Conservation (phyloP, 768 basidiomycete genomes). For the Omphalotus guepiniiformis region DNA sequence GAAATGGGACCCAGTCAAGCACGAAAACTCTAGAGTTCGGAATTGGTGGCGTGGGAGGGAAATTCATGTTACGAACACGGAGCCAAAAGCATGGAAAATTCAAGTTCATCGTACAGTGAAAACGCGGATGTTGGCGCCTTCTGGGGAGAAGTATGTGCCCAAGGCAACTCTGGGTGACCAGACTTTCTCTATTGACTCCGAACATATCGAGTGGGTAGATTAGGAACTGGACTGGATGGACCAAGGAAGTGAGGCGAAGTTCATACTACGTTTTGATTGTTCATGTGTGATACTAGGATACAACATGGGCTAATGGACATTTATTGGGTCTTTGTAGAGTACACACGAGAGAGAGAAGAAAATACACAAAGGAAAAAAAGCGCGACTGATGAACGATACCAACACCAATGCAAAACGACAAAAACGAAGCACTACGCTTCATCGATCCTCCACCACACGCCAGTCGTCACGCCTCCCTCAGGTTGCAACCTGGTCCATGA, state of each 20-base stretch:
- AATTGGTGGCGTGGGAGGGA: background rate
- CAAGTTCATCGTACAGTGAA: background rate
- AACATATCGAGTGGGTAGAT: background rate
- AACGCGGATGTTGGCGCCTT: background rate
- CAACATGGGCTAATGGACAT: no score
- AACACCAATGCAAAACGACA: no score
- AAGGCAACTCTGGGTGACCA: background rate
- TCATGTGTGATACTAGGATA: no score
- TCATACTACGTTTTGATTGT: no score
- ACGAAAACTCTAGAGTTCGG: background rate
- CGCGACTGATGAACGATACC: no score
- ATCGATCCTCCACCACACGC: no score
- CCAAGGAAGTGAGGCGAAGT: no score
- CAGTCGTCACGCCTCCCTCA: no score
- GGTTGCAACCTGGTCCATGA: conserved; percentile 6
- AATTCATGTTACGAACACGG: background rate
- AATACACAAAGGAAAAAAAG: no score
- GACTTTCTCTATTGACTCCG: background rate
- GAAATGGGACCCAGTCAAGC: background rate
- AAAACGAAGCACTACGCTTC: no score
- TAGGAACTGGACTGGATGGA: background rate
- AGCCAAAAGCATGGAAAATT: background rate
- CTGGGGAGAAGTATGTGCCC: background rate
- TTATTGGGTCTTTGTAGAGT: no score
- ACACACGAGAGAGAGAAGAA: no score